Evolutionary conservation across 1,139 yeast genomes (phyloP).

Genomic region (Geotrichum fermentans): DNA sequence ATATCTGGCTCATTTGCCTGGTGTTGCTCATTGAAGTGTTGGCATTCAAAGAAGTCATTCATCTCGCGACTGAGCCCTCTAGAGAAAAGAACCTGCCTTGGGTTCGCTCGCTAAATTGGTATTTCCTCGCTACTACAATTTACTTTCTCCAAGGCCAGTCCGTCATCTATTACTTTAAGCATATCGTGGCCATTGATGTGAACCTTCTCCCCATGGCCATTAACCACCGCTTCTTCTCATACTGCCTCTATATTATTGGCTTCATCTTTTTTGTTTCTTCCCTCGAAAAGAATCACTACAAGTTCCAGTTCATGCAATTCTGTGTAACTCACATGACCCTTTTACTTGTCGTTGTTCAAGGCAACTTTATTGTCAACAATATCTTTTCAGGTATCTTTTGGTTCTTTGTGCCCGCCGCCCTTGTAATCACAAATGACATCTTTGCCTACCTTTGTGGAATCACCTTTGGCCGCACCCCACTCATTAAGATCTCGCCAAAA

Average conservation of each 20-base stretch:
- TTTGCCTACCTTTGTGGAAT: slow-evolving; percentile 97
- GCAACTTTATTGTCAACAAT: slow-evolving; percentile 86
- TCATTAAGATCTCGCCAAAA: slow-evolving; percentile 91
- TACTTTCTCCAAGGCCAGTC: slow-evolving; percentile 87
- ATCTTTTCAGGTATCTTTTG: slow-evolving; percentile 87
- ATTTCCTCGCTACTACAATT: slow-evolving; percentile 60
- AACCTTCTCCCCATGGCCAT: slow-evolving; percentile 44
- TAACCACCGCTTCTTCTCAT: slow-evolving; percentile 81
- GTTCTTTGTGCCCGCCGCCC: slow-evolving; percentile 87
- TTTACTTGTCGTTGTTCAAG: slow-evolving; percentile 85
- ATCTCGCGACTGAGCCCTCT: slow-evolving; percentile 76
- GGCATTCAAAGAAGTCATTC: slow-evolving; percentile 86
- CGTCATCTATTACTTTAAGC: slow-evolving; percentile 58
- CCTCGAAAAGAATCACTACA: slow-evolving; percentile 80
- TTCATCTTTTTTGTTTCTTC: slow-evolving; percentile 87
- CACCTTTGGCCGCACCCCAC: slow-evolving; percentile 88
- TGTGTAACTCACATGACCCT: slow-evolving; percentile 94
- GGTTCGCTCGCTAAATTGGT: slow-evolving; percentile 88
- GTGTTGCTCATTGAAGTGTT: slow-evolving; percentile 72
- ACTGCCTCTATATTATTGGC: slow-evolving; percentile 80
- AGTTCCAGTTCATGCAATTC: slow-evolving; percentile 89
- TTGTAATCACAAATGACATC: slow-evolving; percentile 90
- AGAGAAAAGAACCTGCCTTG: slow-evolving; percentile 77
- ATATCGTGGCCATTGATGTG: slow-evolving; percentile 44
- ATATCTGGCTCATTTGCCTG: slow-evolving; percentile 66